Conservation (phyloP, 345 rosid genomes). For the Chamaenerion angustifolium region DNA sequence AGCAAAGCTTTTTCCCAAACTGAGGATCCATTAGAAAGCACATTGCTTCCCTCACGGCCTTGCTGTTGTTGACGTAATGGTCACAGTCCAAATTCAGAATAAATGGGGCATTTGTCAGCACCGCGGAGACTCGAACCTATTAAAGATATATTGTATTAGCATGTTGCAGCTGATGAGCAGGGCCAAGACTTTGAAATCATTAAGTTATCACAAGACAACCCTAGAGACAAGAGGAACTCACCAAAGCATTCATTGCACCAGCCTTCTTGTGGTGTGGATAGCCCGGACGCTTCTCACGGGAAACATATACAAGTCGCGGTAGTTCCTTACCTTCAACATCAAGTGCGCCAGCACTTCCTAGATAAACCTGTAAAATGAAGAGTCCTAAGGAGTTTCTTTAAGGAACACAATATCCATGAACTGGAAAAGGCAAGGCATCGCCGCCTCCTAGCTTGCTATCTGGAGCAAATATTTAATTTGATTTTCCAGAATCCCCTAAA, state of each 20-base stretch:
- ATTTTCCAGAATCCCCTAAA: too few relatives aligned
- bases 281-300: slow-evolving; percentile 95
- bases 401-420: too few relatives aligned
- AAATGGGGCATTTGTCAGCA: slow-evolving; percentile 88
- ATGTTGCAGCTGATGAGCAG: background rate
- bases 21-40: slow-evolving; percentile 97
- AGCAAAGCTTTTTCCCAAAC: slow-evolving; percentile 90
- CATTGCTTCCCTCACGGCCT: slow-evolving; percentile 87
- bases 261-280: slow-evolving; percentile 96
- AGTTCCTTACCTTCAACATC: slow-evolving; percentile 87
- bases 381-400: too few relatives aligned
- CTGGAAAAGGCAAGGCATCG: too few relatives aligned
- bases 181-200: background rate
- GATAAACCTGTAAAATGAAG: slow-evolving; percentile 47
- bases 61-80: slow-evolving; percentile 88
- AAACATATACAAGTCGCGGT: slow-evolving; percentile 83
- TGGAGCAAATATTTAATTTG: too few relatives aligned
- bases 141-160: background rate
- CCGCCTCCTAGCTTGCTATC: too few relatives aligned
- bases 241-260: slow-evolving; percentile 97
- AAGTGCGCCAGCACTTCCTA: slow-evolving; percentile 85
- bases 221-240: slow-evolving; percentile 16
- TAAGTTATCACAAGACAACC: background rate
- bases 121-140: slow-evolving; percentile 93
- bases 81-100: slow-evolving; percentile 91